phyloP scores from a whole-genome alignment of 345 rosid species.

The Erodium maritimum region DNA sequence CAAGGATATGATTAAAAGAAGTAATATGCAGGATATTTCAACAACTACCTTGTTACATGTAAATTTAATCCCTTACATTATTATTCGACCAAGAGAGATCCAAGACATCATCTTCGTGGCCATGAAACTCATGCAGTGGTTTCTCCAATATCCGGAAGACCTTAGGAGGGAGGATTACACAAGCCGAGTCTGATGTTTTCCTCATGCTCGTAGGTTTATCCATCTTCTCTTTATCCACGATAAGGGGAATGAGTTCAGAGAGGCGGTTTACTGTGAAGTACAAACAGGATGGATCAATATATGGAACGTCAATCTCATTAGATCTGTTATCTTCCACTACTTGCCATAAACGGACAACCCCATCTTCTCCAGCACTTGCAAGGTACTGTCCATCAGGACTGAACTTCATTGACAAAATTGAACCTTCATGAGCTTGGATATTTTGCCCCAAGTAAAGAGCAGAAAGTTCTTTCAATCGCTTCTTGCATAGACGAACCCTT shows the following conservation, averaged over 20 bases:
- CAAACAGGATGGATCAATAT: conserved; percentile 60
- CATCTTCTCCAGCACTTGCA: conserved; percentile 71
- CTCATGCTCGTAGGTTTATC: conserved; percentile 41
- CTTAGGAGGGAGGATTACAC: conserved; percentile 72
- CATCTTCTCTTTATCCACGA: conserved; percentile 37
- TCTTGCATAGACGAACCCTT: conserved; percentile 50
- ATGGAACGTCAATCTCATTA: conserved; percentile 48
- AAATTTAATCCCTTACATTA: conserved; percentile 40
- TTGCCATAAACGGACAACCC: conserved; percentile 52
- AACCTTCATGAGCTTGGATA: conserved; percentile 63
- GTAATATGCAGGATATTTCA: background rate
- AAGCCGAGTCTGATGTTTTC: conserved; percentile 66
- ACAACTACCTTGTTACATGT: background rate
- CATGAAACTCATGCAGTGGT: conserved; percentile 58
- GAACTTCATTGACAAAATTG: conserved; percentile 63
- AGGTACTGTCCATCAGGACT: conserved; percentile 75
- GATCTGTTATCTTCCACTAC: conserved; percentile 59
- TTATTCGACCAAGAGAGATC: conserved; percentile 72
- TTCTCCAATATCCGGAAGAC: conserved; percentile 62
- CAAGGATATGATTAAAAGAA: background rate
- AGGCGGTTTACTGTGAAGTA: conserved; percentile 65
- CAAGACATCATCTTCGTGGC: conserved; percentile 54
- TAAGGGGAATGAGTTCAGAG: conserved; percentile 56
- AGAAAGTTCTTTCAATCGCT: conserved; percentile 57
- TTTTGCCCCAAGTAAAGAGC: conserved; percentile 63